Base-by-base conservation (phyloP, 1,139 yeast species). In the Taphrina populina region DNA sequence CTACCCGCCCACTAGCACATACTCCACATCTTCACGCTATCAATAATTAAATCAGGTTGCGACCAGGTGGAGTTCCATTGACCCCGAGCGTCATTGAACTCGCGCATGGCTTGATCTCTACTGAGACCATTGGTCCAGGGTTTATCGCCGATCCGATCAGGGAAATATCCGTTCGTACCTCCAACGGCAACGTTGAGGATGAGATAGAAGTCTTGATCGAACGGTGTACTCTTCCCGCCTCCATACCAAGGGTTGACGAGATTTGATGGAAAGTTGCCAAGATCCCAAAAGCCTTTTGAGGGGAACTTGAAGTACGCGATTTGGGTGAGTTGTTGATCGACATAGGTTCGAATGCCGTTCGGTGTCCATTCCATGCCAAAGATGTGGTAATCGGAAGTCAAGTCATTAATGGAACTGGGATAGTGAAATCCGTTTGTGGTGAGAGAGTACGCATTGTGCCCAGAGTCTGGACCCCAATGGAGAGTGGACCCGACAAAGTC, bases 121-220 rank as follows among this genome's bases (percentile, higher is more conserved):
- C 15, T 39, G 19, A 49, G 32, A 37, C 54, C 54, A 13, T 49
- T 49, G 26, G 39, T 49, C 62, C 62, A 60, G 4, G 62, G 62
- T 58, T 60, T 60, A 23, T 47, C 44, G 29, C 58, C 61, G 24
- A 47, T 47, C 17, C 53, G 51, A 23, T 60, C 62, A 3, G 55
- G 41, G 35, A 60, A 60, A 43, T 41, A 60, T 5, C 62, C 62
- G 29, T 60, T 60, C 3, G 59, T 59, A 15, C 62, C 62, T 23
- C 62, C 62, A 8, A 59, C 60, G 3, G 61, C 62, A 26, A 60
- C 62, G 37, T 60, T 59, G 26, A 60, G 44, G 29, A 60, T 60
- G 34, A 60, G 45, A 44, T 58, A 60, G 23, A 60, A 60, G 29
- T 58, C 60, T 44, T 59, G 62, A 34, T 60, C 62, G 29, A 60